A percentile compares a stretch with the other conserved stretches of the same genome.
These are phyloP conservation scores for Cladosporium cucumerinum DNA, from an alignment of 2,329 filamentous ascomycete species.

Conservation along the genomic window DNA sequence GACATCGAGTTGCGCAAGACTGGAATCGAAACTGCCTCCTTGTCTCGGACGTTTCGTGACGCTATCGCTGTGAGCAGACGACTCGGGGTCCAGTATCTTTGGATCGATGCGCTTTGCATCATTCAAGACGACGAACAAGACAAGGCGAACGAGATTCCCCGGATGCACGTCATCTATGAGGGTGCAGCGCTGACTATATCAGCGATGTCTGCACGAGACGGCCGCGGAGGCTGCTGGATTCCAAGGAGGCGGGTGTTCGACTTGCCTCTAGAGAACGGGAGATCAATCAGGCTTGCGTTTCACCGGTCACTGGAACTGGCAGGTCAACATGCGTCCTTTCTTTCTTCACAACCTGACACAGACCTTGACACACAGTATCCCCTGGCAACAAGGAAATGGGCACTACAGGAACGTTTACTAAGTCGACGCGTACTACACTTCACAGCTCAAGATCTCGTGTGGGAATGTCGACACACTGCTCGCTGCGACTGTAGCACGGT, in stretches of 20 bases:
- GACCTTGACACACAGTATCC: background rate
- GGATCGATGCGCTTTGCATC: constrained; percentile 8
- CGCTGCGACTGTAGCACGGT: background rate
- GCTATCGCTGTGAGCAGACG: too few species aligned
- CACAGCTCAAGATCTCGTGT: background rate
- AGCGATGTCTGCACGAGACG: background rate
- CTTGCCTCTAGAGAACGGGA: background rate
- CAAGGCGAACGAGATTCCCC: background rate
- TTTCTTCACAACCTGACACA: background rate
- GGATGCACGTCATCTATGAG: background rate
- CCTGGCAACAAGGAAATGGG: constrained; percentile 4
- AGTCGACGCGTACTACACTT: background rate
- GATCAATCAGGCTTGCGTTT: background rate
- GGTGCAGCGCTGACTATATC: background rate
- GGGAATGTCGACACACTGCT: background rate
- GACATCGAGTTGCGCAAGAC: too few species aligned
- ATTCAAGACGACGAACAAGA: constrained; percentile 1
- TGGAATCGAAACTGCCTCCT: too few species aligned
- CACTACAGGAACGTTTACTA: background rate
- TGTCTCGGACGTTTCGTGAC: too few species aligned
- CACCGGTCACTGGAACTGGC: background rate
- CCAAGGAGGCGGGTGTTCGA: background rate
- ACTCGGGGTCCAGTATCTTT: too few species aligned
- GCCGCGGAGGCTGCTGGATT: constrained; percentile 4
- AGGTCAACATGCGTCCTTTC: background rate